Base-by-base conservation (phyloP, 1,284 basidiomycete species). In the Erythrobasidium hasegawianum region DNA sequence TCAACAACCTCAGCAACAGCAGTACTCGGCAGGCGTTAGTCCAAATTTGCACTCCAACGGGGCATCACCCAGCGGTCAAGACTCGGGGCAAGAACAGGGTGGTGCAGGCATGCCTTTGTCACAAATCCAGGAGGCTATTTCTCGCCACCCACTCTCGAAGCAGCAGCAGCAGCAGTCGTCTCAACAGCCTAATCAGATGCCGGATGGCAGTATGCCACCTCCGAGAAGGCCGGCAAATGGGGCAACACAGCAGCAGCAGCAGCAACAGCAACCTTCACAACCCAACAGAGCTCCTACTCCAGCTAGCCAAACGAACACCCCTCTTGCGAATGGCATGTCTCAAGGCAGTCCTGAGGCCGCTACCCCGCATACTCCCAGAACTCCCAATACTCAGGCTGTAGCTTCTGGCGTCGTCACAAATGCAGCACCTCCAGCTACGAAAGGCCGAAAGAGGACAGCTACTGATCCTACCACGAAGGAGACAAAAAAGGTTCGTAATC, bases 401-500 rank as follows among this genome's bases (percentile, higher is more conserved):
- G 43, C 43, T 18, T n/a, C 43, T n/a, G n/a, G 43, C 5, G 43
- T 24, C 7, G 43, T 47, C n/a, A 55, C 52, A 18, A 24, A 14
- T 11, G 53, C 52, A 26, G 54, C 53, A 11, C 40, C 40, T 33
- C 53, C 61, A 14, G 40, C 61, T 14, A 27, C n/a, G 9, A 65
- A 58, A 39, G 54, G 40, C 45, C 38, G 56, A 16, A 65, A 65
- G 38, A 39, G 62, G 22, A 58, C 56, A 1, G 55, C 55, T 22
- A 58, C 62, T 9, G 56, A 65, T 24, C 39, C 54, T 10, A 53
- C 43, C 33, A 49, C 47, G 5, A 65, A 65, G 22, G 56, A 57
- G 16, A 22, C 50, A 7, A 65, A 65, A 55, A 65, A 65, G 62
- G 62, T 58, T n/a, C n/a, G n/a, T n/a, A n/a, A n/a, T n/a, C n/a